These are phyloP conservation scores for Penicillium verhagenii DNA, from an alignment of 495 filamentous ascomycete genomes.

Conservation along the genomic window DNA sequence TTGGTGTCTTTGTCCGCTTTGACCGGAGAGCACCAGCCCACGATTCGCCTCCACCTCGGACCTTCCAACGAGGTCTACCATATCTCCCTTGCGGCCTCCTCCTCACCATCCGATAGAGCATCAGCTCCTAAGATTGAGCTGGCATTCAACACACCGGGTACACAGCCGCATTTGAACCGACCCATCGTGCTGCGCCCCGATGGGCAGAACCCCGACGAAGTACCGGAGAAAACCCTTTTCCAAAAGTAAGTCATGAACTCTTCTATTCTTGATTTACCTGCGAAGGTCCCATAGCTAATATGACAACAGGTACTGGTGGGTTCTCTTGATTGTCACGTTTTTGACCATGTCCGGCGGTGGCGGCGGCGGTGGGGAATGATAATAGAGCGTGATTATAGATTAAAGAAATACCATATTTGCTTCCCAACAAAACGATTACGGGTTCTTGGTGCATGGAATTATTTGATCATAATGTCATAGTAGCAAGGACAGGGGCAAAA, in stretches of 20 bases:
- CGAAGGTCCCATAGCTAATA: background rate
- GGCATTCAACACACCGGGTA: conserved; percentile 26
- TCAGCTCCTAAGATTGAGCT: conserved; percentile 27
- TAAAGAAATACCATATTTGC: background rate
- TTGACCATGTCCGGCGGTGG: conserved; percentile 45
- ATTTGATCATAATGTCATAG: background rate
- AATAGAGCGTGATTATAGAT: conserved; percentile 3
- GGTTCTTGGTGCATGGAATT: background rate
- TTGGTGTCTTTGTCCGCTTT: conserved; percentile 35
- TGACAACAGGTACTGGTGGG: conserved; percentile 46
- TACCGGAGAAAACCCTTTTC: conserved; percentile 43
- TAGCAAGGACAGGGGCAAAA: too few species aligned
- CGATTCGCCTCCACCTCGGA: conserved; percentile 37
- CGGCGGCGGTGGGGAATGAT: conserved; percentile 35
- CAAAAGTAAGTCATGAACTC: conserved; percentile 40
- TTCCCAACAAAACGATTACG: too few species aligned
- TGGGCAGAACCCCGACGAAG: conserved; percentile 35
- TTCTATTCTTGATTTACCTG: background rate
- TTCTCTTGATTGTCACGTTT: conserved; percentile 42
- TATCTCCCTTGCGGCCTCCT: conserved; percentile 28
- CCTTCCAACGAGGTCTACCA: conserved; percentile 38
- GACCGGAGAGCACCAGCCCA: conserved; percentile 20
- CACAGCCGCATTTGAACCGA: conserved; percentile 41
- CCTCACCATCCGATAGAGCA: conserved; percentile 1
- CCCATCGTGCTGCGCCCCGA: conserved; percentile 42